phyloP scores from a whole-genome alignment of 2,329 filamentous ascomycete species.

The Pseudogymnoascus sp. region DNA sequence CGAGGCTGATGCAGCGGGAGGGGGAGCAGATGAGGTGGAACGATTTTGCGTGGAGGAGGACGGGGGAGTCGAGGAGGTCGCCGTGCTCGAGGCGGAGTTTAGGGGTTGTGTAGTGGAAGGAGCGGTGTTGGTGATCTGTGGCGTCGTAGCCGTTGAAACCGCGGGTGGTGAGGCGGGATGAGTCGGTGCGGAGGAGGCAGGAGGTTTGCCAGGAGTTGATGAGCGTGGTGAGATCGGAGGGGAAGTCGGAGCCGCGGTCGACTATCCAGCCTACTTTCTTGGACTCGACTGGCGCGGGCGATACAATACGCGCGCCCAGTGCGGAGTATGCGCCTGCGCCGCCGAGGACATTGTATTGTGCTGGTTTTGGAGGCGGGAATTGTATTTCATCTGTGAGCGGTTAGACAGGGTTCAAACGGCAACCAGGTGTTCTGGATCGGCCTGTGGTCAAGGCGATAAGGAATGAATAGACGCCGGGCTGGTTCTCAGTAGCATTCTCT shows the following conservation, averaged over 20 bases:
- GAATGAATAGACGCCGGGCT: neutral
- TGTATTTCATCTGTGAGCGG: conserved; percentile 73
- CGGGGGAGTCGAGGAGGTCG: conserved; percentile 50
- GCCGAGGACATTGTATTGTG: conserved; percentile 71
- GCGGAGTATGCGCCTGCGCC: conserved; percentile 83
- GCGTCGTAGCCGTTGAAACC: conserved; percentile 87
- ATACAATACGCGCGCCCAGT: conserved; percentile 81
- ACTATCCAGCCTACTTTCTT: conserved; percentile 79
- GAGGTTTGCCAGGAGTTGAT: conserved; percentile 72
- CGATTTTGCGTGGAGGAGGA: conserved; percentile 62
- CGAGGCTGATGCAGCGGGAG: conserved; percentile 65
- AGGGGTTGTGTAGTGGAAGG: conserved; percentile 81
- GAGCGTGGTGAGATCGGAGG: conserved; percentile 50
- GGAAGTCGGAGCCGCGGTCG: conserved; percentile 84
- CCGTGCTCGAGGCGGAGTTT: conserved; percentile 72
- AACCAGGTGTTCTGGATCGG: neutral
- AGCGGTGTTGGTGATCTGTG: conserved; percentile 48
- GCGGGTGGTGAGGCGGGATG: conserved; percentile 68
- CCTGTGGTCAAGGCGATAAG: neutral
- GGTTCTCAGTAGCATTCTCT: neutral
- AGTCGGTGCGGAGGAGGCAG: conserved; percentile 59
- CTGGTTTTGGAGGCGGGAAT: conserved; percentile 60
- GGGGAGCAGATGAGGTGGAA: conserved; percentile 88
- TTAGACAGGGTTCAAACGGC: conserved; percentile 4
- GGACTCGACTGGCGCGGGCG: conserved; percentile 54